phyloP scores from a whole-genome alignment of 345 rosid species.

The Gossypium bickii region DNA sequence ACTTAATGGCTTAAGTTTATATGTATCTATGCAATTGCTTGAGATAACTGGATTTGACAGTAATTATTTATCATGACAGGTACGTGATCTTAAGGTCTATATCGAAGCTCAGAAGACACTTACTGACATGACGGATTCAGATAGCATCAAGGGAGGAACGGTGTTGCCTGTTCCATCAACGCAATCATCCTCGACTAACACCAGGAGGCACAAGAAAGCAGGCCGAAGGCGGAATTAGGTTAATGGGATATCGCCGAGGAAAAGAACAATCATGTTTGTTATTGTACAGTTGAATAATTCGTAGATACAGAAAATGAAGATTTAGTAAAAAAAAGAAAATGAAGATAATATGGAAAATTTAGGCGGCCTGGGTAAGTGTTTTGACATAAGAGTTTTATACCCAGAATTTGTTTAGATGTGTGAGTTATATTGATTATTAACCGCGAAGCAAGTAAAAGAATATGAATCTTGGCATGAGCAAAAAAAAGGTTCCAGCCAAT shows the following conservation, averaged over 20 bases:
- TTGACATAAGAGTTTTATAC: not conserved
- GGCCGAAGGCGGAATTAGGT: conserved; percentile 45
- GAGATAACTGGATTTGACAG: not conserved
- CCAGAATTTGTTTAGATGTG: not conserved
- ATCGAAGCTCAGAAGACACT: conserved; percentile 76
- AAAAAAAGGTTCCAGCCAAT: too few species aligned
- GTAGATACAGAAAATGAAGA: not conserved
- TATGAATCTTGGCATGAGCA: not conserved
- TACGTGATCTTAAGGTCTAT: conserved; percentile 70
- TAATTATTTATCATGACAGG: conserved; percentile 36
- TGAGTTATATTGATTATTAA: not conserved
- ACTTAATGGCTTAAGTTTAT: not conserved
- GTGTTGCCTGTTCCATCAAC: conserved; percentile 55
- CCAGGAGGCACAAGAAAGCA: conserved; percentile 43
- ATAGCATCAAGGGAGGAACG: conserved; percentile 28
- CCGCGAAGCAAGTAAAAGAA: not conserved
- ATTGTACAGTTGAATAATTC: not conserved
- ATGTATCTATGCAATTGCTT: not conserved
- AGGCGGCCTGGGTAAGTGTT: not conserved
- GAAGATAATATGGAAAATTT: not conserved
- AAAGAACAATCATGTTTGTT: not conserved
- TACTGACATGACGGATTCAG: not conserved
- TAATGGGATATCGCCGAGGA: not conserved
- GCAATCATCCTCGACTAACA: conserved; percentile 40
- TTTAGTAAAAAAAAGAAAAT: not conserved